Percentiles rank a stretch among this genome's conserved stretches.
Evolutionary conservation across 2,329 filamentous ascomycete genomes (phyloP).

Genomic region (Epichloe hybrida): DNA sequence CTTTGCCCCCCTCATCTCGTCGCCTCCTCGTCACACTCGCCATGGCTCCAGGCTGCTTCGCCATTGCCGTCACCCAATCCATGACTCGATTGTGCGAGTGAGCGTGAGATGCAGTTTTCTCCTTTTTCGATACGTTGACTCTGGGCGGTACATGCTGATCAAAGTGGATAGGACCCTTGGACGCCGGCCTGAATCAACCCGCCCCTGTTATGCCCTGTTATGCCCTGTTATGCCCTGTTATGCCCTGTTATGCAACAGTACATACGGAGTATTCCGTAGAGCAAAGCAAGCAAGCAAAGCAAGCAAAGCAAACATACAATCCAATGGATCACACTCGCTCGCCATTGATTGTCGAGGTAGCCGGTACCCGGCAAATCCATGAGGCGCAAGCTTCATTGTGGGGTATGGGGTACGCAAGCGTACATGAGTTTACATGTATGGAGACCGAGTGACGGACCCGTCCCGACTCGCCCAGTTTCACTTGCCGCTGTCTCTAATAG

Average conservation of each 20-base stretch:
- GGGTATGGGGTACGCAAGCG: conserved; percentile 12
- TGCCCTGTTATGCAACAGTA: too few species aligned
- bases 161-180: neutral
- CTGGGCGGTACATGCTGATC: neutral
- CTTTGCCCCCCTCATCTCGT: neutral
- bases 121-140: neutral
- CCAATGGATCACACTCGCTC: too few species aligned
- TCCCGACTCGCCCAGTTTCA: too few species aligned
- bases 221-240: too few species aligned
- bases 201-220: too few species aligned
- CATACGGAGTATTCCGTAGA: too few species aligned
- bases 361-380: conserved; percentile 6
- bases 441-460: neutral
- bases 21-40: neutral
- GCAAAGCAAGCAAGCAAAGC: too few species aligned
- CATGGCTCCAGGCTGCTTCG: neutral
- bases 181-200: neutral
- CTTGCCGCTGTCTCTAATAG: too few species aligned
- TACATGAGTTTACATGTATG: neutral
- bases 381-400: conserved; percentile 8
- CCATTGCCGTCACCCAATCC: neutral
- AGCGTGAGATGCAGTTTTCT: too few species aligned
- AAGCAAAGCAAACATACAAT: too few species aligned
- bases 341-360: conserved; percentile 3
- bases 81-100: too few species aligned